These are phyloP conservation scores for Gypsophila paniculata DNA, from an alignment of 179 eudicot genomes.

Conservation along the genomic window DNA sequence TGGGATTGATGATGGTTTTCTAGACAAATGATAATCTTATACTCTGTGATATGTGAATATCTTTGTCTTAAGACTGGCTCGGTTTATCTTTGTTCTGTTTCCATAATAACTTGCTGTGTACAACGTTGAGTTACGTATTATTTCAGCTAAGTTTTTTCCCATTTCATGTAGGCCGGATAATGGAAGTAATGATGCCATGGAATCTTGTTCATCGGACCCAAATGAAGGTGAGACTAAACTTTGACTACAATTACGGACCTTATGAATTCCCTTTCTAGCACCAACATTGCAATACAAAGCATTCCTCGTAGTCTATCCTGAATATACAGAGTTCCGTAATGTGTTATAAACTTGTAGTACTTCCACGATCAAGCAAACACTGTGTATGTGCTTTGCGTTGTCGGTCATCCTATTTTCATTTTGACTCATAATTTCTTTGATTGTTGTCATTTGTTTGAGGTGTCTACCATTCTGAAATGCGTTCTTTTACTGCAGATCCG, in stretches of 20 bases:
- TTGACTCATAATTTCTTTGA: no score
- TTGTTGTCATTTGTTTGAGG: neutral
- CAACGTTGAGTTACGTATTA: neutral
- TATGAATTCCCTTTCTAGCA: neutral
- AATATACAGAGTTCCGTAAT: neutral
- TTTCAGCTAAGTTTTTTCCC: neutral
- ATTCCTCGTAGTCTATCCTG: neutral
- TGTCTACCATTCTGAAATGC: constrained; percentile 11
- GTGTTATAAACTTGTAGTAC: neutral
- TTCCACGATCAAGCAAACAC: no score
- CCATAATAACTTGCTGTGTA: constrained; percentile 2
- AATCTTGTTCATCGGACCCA: constrained; percentile 29
- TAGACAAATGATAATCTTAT: neutral
- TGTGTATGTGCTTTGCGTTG: no score
- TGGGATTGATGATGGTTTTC: neutral
- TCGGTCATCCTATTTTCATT: no score
- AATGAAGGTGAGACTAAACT: constrained; percentile 44
- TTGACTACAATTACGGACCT: neutral
- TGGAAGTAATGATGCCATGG: constrained; percentile 32
- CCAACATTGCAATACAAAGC: neutral
- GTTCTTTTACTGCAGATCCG: constrained; percentile 54
- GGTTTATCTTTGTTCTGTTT: neutral
- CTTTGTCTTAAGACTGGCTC: neutral
- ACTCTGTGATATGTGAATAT: no score
- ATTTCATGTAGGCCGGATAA: constrained; percentile 51